Evolutionary conservation across 257 asterid genomes (phyloP).

Genomic region (Nicotiana undulata): DNA sequence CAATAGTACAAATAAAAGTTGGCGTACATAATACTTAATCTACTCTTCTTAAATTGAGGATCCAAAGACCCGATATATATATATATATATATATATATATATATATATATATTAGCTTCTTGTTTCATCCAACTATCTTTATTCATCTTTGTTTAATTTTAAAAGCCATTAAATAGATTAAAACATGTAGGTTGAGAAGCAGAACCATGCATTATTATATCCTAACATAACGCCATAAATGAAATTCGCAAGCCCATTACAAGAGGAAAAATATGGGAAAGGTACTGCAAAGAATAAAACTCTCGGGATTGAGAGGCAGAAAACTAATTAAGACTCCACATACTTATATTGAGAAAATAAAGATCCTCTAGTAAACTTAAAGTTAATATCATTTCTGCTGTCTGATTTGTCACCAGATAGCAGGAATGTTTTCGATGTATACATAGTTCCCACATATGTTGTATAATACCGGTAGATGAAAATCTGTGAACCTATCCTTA

Average conservation of each 20-base stretch:
- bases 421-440: background rate
- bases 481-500: background rate
- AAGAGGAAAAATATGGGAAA: no score
- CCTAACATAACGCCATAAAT: background rate
- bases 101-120: background rate
- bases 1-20: background rate
- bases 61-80: background rate
- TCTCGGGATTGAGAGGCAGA: background rate
- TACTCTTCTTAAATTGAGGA: background rate
- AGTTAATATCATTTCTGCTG: background rate
- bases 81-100: no score
- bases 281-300: background rate
- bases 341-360: no score
- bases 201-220: background rate
- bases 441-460: background rate
- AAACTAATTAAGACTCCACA: no score
- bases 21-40: background rate
- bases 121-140: background rate
- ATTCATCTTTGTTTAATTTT: background rate
- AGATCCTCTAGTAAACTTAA: background rate
- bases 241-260: background rate
- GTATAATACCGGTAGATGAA: background rate
- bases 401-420: background rate
- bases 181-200: background rate
- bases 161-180: background rate